These are phyloP conservation scores for Fusarium sp. DNA, from an alignment of 2,329 filamentous ascomycete species.

Conservation along the genomic window DNA sequence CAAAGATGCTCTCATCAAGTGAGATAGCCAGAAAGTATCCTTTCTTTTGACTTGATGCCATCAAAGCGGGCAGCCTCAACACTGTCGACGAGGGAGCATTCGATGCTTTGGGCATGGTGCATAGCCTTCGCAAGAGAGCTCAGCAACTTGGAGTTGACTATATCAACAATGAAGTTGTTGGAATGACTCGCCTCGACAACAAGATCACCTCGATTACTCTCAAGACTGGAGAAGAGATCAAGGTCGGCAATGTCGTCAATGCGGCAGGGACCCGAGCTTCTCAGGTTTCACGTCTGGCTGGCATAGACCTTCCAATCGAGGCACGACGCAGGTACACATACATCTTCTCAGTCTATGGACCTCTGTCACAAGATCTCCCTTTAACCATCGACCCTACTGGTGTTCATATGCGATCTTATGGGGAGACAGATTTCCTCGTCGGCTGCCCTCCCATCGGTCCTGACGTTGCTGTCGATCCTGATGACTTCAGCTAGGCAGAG, in stretches of 20 bases:
- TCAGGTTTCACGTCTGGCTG: neutral
- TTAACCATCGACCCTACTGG: conserved; percentile 24
- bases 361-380: conserved; percentile 15
- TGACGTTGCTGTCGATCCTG: conserved; percentile 5
- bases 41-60: conserved; percentile 11
- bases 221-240: conserved; percentile 16
- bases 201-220: conserved; percentile 2
- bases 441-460: conserved; percentile 13
- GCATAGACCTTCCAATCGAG: conserved; percentile 18
- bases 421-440: conserved; percentile 18
- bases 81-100: conserved; percentile 23
- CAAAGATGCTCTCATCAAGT: conserved; percentile 6
- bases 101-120: conserved; percentile 19
- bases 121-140: conserved; percentile 3
- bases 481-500: conserved; percentile 17
- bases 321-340: conserved; percentile 21
- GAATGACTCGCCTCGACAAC: neutral
- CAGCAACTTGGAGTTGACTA: conserved; percentile 6
- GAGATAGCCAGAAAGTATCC: conserved; percentile 18
- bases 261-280: conserved; percentile 21
- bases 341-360: conserved; percentile 23
- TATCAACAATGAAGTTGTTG: conserved; percentile 20
- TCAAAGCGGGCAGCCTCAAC: conserved; percentile 18
- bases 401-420: conserved; percentile 24
- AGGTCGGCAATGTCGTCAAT: neutral